Evolutionary conservation across 805 yeast genomes (phyloP).

Genomic region (Nakazawaea populi): DNA sequence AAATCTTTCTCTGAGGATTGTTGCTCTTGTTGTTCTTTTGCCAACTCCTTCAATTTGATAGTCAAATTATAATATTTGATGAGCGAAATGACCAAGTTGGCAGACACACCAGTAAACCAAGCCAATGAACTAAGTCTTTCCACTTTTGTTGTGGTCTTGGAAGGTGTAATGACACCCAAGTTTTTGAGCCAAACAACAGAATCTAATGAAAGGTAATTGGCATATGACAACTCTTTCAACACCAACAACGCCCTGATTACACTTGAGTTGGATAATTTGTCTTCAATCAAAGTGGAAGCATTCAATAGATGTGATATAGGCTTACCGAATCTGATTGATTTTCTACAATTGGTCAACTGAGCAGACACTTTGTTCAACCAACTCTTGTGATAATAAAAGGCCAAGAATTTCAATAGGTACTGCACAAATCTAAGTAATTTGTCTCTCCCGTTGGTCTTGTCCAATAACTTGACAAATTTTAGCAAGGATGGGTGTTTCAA

Average conservation of each 20-base stretch:
- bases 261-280: slow-evolving; percentile 61
- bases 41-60: slow-evolving; percentile 27
- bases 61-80: slow-evolving; percentile 45
- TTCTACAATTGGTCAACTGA: slow-evolving; percentile 67
- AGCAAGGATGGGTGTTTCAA: slow-evolving; percentile 69
- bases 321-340: slow-evolving; percentile 78
- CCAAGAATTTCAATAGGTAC: slow-evolving; percentile 69
- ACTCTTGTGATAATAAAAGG: slow-evolving; percentile 48
- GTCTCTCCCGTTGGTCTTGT: slow-evolving; percentile 71
- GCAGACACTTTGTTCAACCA: slow-evolving; percentile 8
- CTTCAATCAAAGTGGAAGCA: slow-evolving; percentile 62
- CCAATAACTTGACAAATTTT: slow-evolving; percentile 58
- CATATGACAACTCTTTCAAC: slow-evolving; percentile 53
- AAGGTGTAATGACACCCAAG: slow-evolving; percentile 45
- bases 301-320: slow-evolving; percentile 67
- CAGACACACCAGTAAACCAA: slow-evolving; percentile 71
- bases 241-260: slow-evolving; percentile 45
- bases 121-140: slow-evolving; percentile 59
- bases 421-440: slow-evolving; percentile 75
- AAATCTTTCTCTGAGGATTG: slow-evolving; percentile 4
- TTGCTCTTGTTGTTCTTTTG: slow-evolving; percentile 28
- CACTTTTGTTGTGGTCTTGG: slow-evolving; percentile 37
- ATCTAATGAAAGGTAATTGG: slow-evolving; percentile 59
- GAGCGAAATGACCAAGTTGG: slow-evolving; percentile 55
- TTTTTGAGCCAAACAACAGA: slow-evolving; percentile 56